These are phyloP conservation scores for Globisporangium radiosum DNA, from an alignment of 352 stramenopile species.

Conservation along the genomic window DNA sequence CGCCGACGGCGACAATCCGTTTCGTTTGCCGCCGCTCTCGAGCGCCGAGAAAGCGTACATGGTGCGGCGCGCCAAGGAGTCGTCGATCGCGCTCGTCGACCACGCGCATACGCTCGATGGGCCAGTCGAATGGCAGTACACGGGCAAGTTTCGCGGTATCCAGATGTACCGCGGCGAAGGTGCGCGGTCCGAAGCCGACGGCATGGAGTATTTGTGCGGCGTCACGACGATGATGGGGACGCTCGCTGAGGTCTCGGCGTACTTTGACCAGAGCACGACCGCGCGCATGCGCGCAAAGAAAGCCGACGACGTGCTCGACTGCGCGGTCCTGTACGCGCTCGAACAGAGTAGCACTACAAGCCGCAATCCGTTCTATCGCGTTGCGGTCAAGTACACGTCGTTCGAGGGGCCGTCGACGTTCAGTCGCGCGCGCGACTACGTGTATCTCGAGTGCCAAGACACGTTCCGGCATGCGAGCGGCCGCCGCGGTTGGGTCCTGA, in stretches of 20 bases:
- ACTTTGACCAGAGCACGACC: conserved; percentile 66
- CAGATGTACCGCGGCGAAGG: conserved; percentile 79
- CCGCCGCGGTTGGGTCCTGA: conserved; percentile 64
- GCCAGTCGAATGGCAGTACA: conserved; percentile 71
- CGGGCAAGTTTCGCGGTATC: conserved; percentile 63
- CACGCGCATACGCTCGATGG: conserved; percentile 68
- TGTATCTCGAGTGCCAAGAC: conserved; percentile 73
- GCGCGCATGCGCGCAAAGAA: conserved; percentile 50
- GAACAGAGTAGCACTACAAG: conserved; percentile 23
- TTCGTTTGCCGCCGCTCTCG: conserved; percentile 26
- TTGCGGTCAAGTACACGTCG: conserved; percentile 65
- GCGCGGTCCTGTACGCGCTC: conserved; percentile 55
- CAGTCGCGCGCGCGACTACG: conserved; percentile 59
- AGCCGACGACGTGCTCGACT: conserved; percentile 62
- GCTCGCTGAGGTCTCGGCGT: conserved; percentile 57
- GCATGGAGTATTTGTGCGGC: conserved; percentile 63
- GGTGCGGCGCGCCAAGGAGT: conserved; percentile 61
- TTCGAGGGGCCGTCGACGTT: conserved; percentile 53
- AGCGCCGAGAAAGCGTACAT: conserved; percentile 47
- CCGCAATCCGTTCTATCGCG: conserved; percentile 52
- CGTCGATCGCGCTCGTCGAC: conserved; percentile 57
- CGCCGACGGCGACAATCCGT: conserved; percentile 7
- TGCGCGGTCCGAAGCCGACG: conserved; percentile 25
- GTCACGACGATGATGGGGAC: conserved; percentile 69
- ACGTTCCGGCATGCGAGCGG: conserved; percentile 69